Base-by-base conservation (phyloP, 306 rosid genomes). In the Quercus suber region DNA sequence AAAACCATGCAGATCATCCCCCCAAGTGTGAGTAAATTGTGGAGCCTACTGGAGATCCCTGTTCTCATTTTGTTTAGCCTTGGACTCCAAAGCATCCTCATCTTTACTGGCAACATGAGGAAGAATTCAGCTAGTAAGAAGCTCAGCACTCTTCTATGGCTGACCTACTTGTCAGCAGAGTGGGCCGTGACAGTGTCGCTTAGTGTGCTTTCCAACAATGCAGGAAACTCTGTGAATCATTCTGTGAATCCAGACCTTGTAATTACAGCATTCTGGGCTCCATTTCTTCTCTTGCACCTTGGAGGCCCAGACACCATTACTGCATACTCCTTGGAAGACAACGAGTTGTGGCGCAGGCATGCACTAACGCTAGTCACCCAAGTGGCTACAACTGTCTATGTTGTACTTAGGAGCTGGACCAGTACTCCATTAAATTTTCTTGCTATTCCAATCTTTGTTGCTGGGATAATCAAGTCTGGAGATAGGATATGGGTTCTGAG, bases 291-390 rank as follows among this genome's bases (percentile, higher is more conserved):
- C 6, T 67, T 85, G 35, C 87, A 82, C 67, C 89, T 88, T 3
- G 87, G 90, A 18, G 85, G 88, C 4, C 88, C 87, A 3, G 88
- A 88, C 65, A 85, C 65, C 35, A 78, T 88, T 23, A 82, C 86
- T 27, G 87, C 86, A 0, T 88, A 75, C 52, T 75, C 87, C 3
- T 55, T 75, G 7, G 87, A 80, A 45, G 91, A 85, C 55, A 88
- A 85, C 15, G 81, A 88, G 25, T 35, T 83, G 0, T 88, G 89
- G 84, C 64, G 12, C 0, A 74, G 87, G 8, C 88, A 78, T 53
- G 19, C 72, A 5, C 74, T 85, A 3, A 75, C 11, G 28, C 76
- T 82, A 23, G 1, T 1, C 37, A 78, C 75, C n/a, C 91, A 82
- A 51, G 31, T 80, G 11, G 13, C 3, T 0, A 77, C 51, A 5